A percentile compares a stretch with the other conserved stretches of the same genome.
These are phyloP conservation scores for Tulasnella sp. DNA, from an alignment of 768 basidiomycete genomes.

Conservation along the genomic window DNA sequence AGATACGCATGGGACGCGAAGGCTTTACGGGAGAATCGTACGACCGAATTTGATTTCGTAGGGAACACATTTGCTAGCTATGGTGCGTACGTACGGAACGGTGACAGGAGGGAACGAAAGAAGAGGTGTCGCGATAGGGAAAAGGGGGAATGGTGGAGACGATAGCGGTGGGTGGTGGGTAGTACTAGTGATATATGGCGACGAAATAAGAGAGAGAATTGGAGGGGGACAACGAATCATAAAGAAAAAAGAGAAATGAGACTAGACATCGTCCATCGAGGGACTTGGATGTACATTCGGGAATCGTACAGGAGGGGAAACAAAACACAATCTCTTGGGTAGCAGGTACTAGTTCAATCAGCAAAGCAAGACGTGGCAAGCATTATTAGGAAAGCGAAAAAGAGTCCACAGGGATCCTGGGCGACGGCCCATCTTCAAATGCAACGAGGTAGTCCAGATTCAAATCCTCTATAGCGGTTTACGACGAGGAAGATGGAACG, in stretches of 20 bases:
- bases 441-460: background rate
- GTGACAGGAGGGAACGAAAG: background rate
- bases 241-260: background rate
- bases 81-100: background rate
- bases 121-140: background rate
- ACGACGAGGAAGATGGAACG: background rate
- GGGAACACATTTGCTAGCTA: background rate
- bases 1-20: no score
- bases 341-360: constrained; percentile 2
- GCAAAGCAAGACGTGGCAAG: background rate
- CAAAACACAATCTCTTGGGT: background rate
- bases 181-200: constrained; percentile 6
- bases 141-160: background rate
- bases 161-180: background rate
- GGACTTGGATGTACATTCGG: background rate
- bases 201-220: background rate
- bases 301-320: background rate
- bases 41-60: background rate
- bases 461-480: background rate
- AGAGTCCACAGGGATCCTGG: constrained; percentile 2
- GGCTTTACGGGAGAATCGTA: background rate
- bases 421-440: constrained; percentile 2
- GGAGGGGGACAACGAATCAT: background rate
- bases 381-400: background rate
- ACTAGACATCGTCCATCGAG: background rate